These are phyloP conservation scores for Parietaria judaica DNA, from an alignment of 306 rosid species.

Conservation along the genomic window DNA sequence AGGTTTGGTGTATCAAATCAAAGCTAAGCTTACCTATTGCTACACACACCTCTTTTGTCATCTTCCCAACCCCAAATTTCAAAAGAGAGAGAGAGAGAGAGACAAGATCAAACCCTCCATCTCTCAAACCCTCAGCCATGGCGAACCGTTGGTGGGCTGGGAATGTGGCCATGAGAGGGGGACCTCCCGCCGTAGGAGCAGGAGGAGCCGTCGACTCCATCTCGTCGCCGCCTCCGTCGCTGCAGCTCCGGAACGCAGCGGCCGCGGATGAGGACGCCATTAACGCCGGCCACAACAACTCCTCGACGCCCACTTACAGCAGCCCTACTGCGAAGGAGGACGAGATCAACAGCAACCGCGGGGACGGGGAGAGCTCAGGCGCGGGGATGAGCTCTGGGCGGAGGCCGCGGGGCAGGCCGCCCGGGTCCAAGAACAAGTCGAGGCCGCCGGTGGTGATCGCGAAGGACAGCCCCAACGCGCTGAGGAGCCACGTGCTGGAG, in stretches of 20 bases:
- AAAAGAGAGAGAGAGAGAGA: not conserved
- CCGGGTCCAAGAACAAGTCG: conserved; percentile 76
- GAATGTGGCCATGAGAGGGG: conserved; percentile 47
- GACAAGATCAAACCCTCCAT: too few species aligned
- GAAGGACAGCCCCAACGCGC: conserved; percentile 65
- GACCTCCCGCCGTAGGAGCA: too few species aligned
- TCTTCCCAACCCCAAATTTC: conserved; percentile 1
- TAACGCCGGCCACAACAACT: conserved; percentile 5
- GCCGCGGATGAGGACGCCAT: conserved; percentile 25
- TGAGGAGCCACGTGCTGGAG: conserved; percentile 68
- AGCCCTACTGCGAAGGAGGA: conserved; percentile 36
- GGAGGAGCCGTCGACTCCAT: conserved; percentile 24
- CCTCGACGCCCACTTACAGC: conserved; percentile 28
- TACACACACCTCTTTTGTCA: not conserved
- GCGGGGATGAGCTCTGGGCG: conserved; percentile 22
- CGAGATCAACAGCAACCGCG: conserved; percentile 20
- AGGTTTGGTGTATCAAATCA: conserved; percentile 9
- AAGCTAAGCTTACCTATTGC: not conserved
- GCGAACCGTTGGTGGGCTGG: conserved; percentile 85
- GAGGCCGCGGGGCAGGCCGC: conserved; percentile 74
- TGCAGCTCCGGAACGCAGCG: conserved; percentile 30
- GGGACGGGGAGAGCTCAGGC: conserved; percentile 29
- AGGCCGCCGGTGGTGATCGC: conserved; percentile 64
- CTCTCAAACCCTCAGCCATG: conserved; percentile 23
- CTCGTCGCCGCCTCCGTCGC: conserved; percentile 46